phyloP scores from a whole-genome alignment of 1,284 basidiomycete species.

The Leucoagaricus sp. region DNA sequence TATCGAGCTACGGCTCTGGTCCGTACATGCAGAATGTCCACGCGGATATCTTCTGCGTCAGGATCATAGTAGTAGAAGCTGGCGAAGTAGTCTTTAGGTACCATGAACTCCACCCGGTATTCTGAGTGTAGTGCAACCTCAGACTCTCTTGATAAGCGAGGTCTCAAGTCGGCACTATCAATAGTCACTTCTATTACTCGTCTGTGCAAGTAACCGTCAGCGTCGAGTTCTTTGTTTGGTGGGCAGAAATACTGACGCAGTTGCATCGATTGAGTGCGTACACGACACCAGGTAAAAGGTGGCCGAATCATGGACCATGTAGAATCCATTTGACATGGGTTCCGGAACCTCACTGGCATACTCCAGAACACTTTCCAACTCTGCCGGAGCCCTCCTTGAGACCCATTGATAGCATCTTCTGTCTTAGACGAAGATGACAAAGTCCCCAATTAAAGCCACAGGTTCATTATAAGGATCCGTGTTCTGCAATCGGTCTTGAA shows the following conservation, averaged over 20 bases:
- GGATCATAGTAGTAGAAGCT: background rate
- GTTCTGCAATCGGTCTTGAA: background rate
- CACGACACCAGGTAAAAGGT: background rate
- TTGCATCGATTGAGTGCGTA: background rate
- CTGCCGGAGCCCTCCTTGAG: background rate
- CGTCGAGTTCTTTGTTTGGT: background rate
- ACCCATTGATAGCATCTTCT: background rate
- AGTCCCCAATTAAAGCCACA: conserved; percentile 1
- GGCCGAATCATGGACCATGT: background rate
- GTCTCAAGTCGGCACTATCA: background rate
- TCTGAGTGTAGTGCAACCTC: background rate
- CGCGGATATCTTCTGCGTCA: background rate
- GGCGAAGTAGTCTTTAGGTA: background rate
- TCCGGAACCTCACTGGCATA: too few relatives aligned
- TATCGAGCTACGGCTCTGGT: background rate
- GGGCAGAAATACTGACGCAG: background rate
- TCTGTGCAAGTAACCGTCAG: background rate
- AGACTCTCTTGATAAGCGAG: background rate
- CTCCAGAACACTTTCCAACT: background rate
- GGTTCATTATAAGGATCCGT: background rate
- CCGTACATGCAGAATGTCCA: background rate
- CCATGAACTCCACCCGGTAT: background rate
- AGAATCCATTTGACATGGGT: too few relatives aligned
- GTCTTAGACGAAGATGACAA: background rate
- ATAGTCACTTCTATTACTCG: background rate